Base-by-base conservation (phyloP, 2,329 filamentous ascomycete species). In the Cadophora luteo-olivacea region DNA sequence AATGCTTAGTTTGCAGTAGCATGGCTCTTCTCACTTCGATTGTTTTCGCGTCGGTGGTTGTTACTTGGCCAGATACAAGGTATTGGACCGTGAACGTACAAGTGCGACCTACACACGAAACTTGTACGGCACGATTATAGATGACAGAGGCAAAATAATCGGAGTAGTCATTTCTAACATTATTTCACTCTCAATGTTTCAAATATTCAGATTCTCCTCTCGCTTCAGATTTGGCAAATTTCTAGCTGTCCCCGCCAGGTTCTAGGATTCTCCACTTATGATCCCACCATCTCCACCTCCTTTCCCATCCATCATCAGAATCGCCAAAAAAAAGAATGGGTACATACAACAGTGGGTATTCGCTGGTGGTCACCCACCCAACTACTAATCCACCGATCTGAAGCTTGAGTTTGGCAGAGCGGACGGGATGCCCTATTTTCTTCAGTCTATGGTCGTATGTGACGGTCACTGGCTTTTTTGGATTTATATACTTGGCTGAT, bases 341-440 rank as follows among this genome's bases (percentile, higher is more conserved):
- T 49, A 49, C 45, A 49, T 49, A 49, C 45, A 49, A 49, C 45
- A 49, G 45, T 49, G 45, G 45, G 45, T 19, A 49, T 49, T 49
- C 45, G 45, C 45, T 49, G 45, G 45, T 49, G 45, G 45, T 49
- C 45, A 49, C 45, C 45, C 45, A 49, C 45, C 45, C 45, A 49
- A 49, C 45, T 49, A 49, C 45, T 49, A 49, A 22, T 49, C 45
- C 45, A 49, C 45, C 45, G 45, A 11, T 49, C 22, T 49, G 19
- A 49, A 49, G 45, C 45, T 49, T 49, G n/a, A 22, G 45, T 22
- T 22, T 22, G 45, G 45, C 45, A 49, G 45, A 49, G 45, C 45
- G 45, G 45, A 49, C 45, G 45, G 45, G 45, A 49, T 49, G 45
- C 45, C 45, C 29, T 22, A 6, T 49, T 7, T 2, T 49, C 45